Conservation (phyloP, 768 basidiomycete genomes). For the Tulasnella sp. region DNA sequence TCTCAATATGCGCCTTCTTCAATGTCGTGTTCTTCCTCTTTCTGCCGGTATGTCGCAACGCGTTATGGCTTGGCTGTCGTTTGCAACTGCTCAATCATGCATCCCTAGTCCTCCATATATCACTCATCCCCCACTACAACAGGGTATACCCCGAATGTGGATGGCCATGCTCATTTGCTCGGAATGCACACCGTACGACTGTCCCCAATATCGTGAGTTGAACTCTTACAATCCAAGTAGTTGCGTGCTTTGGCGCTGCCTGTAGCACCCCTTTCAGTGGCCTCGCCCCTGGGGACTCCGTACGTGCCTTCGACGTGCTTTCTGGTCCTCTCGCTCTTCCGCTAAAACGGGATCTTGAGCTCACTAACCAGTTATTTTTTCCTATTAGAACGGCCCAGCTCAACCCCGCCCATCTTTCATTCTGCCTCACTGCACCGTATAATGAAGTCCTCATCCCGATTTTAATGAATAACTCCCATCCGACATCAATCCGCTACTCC, state of each 20-base stretch:
- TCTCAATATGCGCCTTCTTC: slow-evolving; percentile 20
- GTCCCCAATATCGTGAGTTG: slow-evolving; percentile 60
- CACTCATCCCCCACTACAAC: slow-evolving; percentile 17
- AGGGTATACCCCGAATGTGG: slow-evolving; percentile 16
- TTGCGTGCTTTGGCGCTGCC: neutral
- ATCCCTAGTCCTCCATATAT: neutral
- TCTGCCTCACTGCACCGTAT: slow-evolving; percentile 52
- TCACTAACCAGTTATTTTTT: neutral
- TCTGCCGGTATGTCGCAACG: slow-evolving; percentile 20
- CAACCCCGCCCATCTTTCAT: slow-evolving; percentile 63
- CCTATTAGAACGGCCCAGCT: slow-evolving; percentile 66
- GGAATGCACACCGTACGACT: slow-evolving; percentile 89
- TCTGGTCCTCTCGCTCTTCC: too few species aligned
- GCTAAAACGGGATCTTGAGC: too few species aligned
- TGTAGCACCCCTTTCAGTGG: too few species aligned
- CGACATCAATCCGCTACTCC: slow-evolving; percentile 60
- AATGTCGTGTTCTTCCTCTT: slow-evolving; percentile 28
- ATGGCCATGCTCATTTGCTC: slow-evolving; percentile 26
- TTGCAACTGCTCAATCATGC: neutral
- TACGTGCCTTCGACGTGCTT: too few species aligned
- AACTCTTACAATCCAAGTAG: neutral
- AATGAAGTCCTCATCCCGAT: slow-evolving; percentile 64
- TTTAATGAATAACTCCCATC: slow-evolving; percentile 82
- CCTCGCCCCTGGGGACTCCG: too few species aligned
- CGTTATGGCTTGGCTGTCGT: neutral